These are phyloP conservation scores for Ottelia alismoides DNA, from an alignment of 106 monocot genomes.

Conservation along the genomic window DNA sequence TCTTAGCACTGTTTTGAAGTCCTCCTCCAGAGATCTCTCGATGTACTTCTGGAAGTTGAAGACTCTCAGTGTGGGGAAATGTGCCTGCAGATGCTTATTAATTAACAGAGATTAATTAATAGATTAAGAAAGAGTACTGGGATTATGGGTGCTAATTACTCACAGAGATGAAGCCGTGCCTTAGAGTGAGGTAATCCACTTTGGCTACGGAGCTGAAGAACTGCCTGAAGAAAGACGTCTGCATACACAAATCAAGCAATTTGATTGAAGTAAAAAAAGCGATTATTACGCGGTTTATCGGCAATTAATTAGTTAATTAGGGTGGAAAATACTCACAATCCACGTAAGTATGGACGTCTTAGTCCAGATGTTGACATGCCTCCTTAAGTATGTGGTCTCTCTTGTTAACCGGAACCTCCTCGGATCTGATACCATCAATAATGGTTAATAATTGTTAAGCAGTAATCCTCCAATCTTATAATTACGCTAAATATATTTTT, in stretches of 20 bases:
- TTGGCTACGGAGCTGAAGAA: constrained; percentile 12
- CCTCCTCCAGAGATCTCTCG: constrained; percentile 5
- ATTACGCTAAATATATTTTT: too few species aligned
- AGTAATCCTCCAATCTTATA: too few species aligned
- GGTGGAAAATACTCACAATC: constrained; percentile 2
- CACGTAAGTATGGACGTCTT: neutral
- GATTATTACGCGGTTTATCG: too few species aligned
- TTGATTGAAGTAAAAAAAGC: neutral
- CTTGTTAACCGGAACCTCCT: constrained; percentile 7
- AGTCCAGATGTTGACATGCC: constrained; percentile 4
- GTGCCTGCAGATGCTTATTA: neutral
- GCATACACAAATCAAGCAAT: neutral
- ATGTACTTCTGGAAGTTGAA: constrained; percentile 19
- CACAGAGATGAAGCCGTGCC: constrained; percentile 19
- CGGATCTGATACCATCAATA: too few species aligned
- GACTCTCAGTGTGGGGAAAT: neutral
- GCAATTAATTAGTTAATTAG: neutral
- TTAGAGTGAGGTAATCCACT: constrained; percentile 15
- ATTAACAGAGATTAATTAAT: neutral
- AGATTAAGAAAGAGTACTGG: neutral
- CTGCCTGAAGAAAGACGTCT: constrained; percentile 16
- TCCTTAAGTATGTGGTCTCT: constrained; percentile 9
- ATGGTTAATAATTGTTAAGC: too few species aligned
- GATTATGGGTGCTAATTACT: neutral
- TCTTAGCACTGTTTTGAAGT: constrained; percentile 7